Evolutionary conservation across 2,329 filamentous ascomycete species (phyloP), one percentile per base, ranked within the genome.

Genomic region (Zymoseptoria brevis): DNA sequence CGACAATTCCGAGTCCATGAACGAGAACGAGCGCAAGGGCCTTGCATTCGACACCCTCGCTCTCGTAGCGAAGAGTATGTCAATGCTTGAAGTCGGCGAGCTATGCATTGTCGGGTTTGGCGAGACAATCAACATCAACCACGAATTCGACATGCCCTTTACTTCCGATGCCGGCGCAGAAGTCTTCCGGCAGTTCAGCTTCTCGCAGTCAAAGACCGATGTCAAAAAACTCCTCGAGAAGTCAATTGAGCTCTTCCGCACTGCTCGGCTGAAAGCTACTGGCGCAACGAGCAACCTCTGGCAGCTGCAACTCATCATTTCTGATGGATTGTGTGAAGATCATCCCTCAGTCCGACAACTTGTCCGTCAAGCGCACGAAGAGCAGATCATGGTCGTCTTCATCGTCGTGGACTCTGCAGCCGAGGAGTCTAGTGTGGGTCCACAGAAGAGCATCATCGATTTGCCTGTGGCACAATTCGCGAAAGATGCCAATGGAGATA

Each of bases 341-440:
- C 93, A 97, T 73, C 89, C 91, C 19, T 81, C 84, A 4, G 92
- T 99, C 66, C 83, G 89, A 16, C 81, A 90, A 4, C 81, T 97
- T 21, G 85, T 99, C 9, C 82, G 94, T 8, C 87, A 93, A 74
- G 93, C 94, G 0, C 86, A 91, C 69, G 92, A 96, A 74, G 90
- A 96, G 75, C 82, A 91, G 16, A 95, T 99, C 71, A 96, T 99
- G 90, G 86, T 97, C 63, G 93, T 99, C 5, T 99, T 99, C 73
- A 90, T 99, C 68, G 88, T 99, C 69, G 90, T 99, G 71, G 94
- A 99, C 77, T 80, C 84, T 51, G 71, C 72, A 3, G 62, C 62
- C 24, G 57, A 60, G 41, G 60, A 62, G 26, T 52, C 64, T 26
- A 52, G 58, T 9, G 62, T 60, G 22, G 60, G 60, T 70, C 79